Base-by-base conservation (phyloP, 1,284 basidiomycete genomes). In the Pseudozyma tsukubaensis region DNA sequence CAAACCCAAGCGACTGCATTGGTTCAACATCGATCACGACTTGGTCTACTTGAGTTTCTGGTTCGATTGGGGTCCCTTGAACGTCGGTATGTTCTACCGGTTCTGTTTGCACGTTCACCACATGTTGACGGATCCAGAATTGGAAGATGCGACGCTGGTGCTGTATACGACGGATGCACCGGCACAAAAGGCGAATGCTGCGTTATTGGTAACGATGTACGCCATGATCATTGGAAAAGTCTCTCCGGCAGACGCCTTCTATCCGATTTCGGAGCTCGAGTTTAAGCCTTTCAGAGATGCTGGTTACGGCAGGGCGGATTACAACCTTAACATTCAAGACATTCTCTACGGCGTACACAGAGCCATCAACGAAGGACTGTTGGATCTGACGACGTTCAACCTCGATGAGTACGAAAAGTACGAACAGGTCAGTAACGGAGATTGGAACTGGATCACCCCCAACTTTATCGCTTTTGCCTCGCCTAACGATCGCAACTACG, bases 271-370 rank as follows among this genome's bases (percentile, higher is more conserved):
- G 51, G 71, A 80, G 63, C 83, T 95, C 47, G 93, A 96, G 85
- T 92, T 97, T 82, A 80, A 82, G 72, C 93, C 94, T 6, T 99
- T 98, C 85, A 89, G 97, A 67, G 97, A 99, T 80, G 97, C 97
- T 12, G 96, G 96, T 6, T 91, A 94, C 60, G 94, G 94, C 0
- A 89, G 91, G 6, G 92, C 94, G 18, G 95, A 98, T 85, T 97
- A 94, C 86, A 92, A 92, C 80, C 89, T 99, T 62, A 92, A 88
- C 69, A 94, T 97, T 64, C 93, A 82, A 59, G 79, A 98, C 81
- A 93, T 94, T 82, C 88, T 99, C 10, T 98, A 94, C 90, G 96
- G 97, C 16, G 87, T 97, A 55, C 94, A 93, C 89, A 96, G 97
- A 83, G 97, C 95, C 0, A 92, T 95, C 86, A 90, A 93, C 81